Evolutionary conservation across 345 rosid species (phyloP).

Genomic region (Laguncularia racemosa): DNA sequence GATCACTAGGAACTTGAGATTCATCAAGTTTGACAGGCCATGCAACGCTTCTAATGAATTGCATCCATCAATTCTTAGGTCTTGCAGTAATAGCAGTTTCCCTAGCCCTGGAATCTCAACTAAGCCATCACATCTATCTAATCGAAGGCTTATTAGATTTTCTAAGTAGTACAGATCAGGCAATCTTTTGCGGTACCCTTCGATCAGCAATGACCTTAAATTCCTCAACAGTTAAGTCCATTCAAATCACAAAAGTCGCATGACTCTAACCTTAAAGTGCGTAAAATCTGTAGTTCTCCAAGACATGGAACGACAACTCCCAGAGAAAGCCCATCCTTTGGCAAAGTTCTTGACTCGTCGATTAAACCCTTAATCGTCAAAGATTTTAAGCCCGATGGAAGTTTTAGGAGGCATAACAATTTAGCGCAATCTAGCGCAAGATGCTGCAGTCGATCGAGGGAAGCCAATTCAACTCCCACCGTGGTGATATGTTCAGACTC

Average conservation of each 20-base stretch:
- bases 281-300: too few relatives aligned
- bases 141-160: background rate
- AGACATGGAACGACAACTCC: too few relatives aligned
- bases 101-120: constrained; percentile 4
- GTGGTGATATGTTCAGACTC: too few relatives aligned
- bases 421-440: too few relatives aligned
- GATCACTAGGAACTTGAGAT: too few relatives aligned
- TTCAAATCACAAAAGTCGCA: background rate
- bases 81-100: background rate
- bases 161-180: constrained; percentile 2
- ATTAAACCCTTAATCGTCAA: too few relatives aligned
- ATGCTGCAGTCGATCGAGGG: too few relatives aligned
- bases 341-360: too few relatives aligned
- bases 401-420: too few relatives aligned
- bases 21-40: background rate
- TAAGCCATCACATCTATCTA: background rate
- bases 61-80: background rate
- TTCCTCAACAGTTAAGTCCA: background rate
- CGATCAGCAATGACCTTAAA: background rate
- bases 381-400: too few relatives aligned
- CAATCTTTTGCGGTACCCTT: background rate
- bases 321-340: too few relatives aligned
- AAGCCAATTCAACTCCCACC: too few relatives aligned
- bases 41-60: background rate
- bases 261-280: background rate